Base-by-base conservation (phyloP, 441 rosid species). In the Pelargonium fulgidum region DNA sequence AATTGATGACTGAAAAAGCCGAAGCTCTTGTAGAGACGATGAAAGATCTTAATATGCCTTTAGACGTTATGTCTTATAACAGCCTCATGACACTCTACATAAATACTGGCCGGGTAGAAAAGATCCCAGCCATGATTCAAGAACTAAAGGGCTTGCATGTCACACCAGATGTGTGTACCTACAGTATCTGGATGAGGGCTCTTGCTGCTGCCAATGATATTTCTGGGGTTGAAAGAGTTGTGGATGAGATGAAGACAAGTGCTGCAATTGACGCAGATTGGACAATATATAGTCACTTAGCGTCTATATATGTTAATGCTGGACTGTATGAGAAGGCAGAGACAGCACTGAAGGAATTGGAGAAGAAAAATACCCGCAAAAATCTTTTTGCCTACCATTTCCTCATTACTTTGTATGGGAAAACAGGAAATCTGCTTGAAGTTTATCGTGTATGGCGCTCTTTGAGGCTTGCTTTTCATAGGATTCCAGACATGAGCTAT, bases 151-250 rank as follows among this genome's bases (percentile, higher is more conserved):
- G 92, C 0, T 62, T 62, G 63, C 78, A 80, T 75, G 67, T 84
- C 4, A 78, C 77, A 87, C 92, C 71, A 1, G 99, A 91, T 80
- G 79, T 85, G 0, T 89, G 72, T 73, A 79, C 92, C 0, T 91
- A 89, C 76, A 91, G 89, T 81, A 85, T 87, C 13, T 91, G 99
- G 97, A 93, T 89, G 96, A 91, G 99, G 75, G 88, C 92, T 63
- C 75, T 88, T 63, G 97, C 99, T 77, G 85, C 95, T 44, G 72
- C 67, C 7, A 75, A 85, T 65, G 92, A 91, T 78, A 73, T 83
- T 64, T 86, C 80, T 45, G 96, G 96, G 64, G 91, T 81, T 69
- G 99, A 89, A 73, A 86, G 95, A 75, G 92, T 88, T 7, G 69
- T 85, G 0, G 97, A 87, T 2, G 96, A 89, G 81, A 87, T 91